phyloP scores from a whole-genome alignment of 768 basidiomycete species.

The Mycena olivaceomarginata region DNA sequence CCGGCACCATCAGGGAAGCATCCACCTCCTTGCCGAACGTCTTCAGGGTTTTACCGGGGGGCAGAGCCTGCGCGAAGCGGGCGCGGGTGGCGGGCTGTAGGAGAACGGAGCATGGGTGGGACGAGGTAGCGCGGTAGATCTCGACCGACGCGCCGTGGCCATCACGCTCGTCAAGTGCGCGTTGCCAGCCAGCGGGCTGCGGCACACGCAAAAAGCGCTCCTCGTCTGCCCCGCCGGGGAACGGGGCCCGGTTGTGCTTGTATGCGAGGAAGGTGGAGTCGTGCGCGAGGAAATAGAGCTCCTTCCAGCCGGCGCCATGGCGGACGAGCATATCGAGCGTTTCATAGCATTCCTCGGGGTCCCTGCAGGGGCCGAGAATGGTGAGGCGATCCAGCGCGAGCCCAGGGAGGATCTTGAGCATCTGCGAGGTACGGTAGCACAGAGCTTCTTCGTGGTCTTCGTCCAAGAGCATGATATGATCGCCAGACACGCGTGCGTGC shows the following conservation, averaged over 20 bases:
- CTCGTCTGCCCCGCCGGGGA: background rate
- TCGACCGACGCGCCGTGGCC: no score
- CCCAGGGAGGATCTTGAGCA: slow-evolving; percentile 30
- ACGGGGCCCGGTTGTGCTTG: background rate
- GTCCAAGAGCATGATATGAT: slow-evolving; percentile 13
- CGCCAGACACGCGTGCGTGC: slow-evolving; percentile 22
- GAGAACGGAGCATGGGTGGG: background rate
- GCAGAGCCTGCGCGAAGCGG: slow-evolving; percentile 16
- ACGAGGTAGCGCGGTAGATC: slow-evolving; percentile 16
- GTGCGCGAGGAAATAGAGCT: slow-evolving; percentile 22
- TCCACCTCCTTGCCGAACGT: slow-evolving; percentile 5
- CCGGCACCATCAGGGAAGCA: slow-evolving; percentile 5
- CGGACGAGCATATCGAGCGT: slow-evolving; percentile 27
- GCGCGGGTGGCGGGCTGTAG: slow-evolving; percentile 15
- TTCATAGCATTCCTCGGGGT: background rate
- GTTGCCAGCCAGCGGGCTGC: slow-evolving; percentile 25
- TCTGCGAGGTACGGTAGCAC: slow-evolving; percentile 20
- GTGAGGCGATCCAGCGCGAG: slow-evolving; percentile 33
- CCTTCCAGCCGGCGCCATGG: slow-evolving; percentile 23
- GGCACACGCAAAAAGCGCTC: slow-evolving; percentile 9
- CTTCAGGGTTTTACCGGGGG: slow-evolving; percentile 1
- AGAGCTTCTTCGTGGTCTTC: background rate
- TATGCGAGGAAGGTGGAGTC: slow-evolving; percentile 19
- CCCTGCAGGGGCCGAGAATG: slow-evolving; percentile 2
- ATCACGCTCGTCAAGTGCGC: slow-evolving; percentile 4